phyloP scores from a whole-genome alignment of 495 filamentous ascomycete genomes.

The Xylaria sp. region DNA sequence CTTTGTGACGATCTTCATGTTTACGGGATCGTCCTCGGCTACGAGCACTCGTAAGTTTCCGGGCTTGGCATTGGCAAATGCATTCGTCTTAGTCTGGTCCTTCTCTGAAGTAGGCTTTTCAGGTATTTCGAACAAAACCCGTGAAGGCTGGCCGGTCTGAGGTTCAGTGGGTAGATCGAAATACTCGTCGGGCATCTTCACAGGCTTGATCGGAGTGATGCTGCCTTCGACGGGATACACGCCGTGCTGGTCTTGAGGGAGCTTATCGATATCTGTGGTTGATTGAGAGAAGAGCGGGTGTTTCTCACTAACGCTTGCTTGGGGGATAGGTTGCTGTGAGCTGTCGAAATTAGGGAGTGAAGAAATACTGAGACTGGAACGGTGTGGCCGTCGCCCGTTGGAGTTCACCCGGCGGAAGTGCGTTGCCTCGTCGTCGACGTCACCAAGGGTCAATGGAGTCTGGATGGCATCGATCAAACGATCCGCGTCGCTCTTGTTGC shows the following conservation, averaged over 20 bases:
- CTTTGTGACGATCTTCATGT: slow-evolving; percentile 86
- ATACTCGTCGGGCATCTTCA: slow-evolving; percentile 49
- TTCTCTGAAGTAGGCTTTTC: slow-evolving; percentile 24
- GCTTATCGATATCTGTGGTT: slow-evolving; percentile 3
- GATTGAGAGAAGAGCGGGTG: background rate
- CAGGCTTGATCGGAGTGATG: slow-evolving; percentile 48
- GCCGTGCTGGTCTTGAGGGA: slow-evolving; percentile 29
- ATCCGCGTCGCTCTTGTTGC: slow-evolving; percentile 72
- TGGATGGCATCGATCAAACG: slow-evolving; percentile 78
- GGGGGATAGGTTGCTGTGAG: background rate
- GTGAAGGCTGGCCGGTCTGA: slow-evolving; percentile 34
- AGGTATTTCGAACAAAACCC: slow-evolving; percentile 46
- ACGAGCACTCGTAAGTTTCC: slow-evolving; percentile 71
- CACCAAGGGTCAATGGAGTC: slow-evolving; percentile 58
- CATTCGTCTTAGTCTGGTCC: background rate
- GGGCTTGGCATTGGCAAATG: slow-evolving; percentile 6
- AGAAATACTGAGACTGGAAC: slow-evolving; percentile 29
- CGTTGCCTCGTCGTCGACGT: slow-evolving; percentile 42
- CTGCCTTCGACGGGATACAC: slow-evolving; percentile 42
- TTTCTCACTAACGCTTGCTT: slow-evolving; percentile 1
- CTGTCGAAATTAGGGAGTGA: slow-evolving; percentile 16
- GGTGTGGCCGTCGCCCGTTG: slow-evolving; percentile 31
- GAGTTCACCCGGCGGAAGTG: slow-evolving; percentile 31
- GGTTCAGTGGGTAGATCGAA: slow-evolving; percentile 30
- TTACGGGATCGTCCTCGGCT: slow-evolving; percentile 93